phyloP scores from a whole-genome alignment of 2,329 filamentous ascomycete genomes.

The Proliferodiscus dingleyae region DNA sequence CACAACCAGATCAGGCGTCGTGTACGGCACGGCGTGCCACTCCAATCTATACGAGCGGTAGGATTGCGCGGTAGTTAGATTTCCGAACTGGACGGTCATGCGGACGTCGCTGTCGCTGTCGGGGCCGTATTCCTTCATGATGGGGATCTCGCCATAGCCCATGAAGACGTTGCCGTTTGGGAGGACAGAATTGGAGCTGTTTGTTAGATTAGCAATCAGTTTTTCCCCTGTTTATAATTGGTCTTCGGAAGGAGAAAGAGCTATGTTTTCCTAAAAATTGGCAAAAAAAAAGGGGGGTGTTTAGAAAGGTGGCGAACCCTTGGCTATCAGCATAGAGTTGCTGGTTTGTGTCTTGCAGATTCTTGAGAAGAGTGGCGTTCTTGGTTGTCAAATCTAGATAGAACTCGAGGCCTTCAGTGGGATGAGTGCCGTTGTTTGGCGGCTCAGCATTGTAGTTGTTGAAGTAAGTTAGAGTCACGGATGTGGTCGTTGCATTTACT shows the following conservation, averaged over 20 bases:
- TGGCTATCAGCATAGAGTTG: slow-evolving; percentile 5
- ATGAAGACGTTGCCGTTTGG: slow-evolving; percentile 8
- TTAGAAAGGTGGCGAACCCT: too few relatives aligned
- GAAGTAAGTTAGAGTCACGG: background rate
- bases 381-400: background rate
- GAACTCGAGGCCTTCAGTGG: background rate
- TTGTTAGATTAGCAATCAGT: too few relatives aligned
- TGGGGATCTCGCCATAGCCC: slow-evolving; percentile 8
- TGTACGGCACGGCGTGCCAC: slow-evolving; percentile 6
- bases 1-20: slow-evolving; percentile 9
- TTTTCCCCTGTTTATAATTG: too few relatives aligned
- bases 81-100: slow-evolving; percentile 9
- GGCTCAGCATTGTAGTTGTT: background rate
- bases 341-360: background rate
- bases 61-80: background rate
- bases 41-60: slow-evolving; percentile 8
- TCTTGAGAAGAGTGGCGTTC: background rate
- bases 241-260: too few relatives aligned
- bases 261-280: too few relatives aligned
- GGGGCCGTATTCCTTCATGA: slow-evolving; percentile 10
- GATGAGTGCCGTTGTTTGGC: background rate
- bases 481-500: background rate
- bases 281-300: too few relatives aligned
- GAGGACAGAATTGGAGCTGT: background rate
- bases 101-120: slow-evolving; percentile 2